Evolutionary conservation across 768 basidiomycete species (phyloP), one percentile per base, ranked within the genome.

Genomic region (Mycena vitilis): DNA sequence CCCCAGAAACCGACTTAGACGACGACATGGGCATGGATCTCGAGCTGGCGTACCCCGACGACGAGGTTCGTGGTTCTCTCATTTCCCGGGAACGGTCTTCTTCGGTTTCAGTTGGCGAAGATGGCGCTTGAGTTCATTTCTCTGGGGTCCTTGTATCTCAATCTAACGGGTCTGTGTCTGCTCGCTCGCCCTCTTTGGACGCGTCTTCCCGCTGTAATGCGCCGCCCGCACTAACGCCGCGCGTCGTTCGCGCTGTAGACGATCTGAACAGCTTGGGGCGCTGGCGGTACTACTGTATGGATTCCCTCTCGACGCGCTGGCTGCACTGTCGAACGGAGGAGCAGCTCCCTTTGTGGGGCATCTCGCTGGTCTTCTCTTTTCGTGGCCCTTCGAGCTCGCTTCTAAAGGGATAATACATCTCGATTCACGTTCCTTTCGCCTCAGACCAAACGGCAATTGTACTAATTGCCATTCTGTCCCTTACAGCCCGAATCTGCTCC

Each of bases 1-100:
- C 48, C 22, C 57, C 53, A 2, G 67, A 62, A 8, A 65, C 54
- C 23, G 56, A 61, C 49, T 22, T 37, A 44, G 66, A 68, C 49
- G 63, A 63, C 40, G 69, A 71, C 48, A 30, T 68, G 66, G 70
- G 25, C 40, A 10, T 68, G 63, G 69, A 65, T 18, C 53, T 69
- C 25, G 44, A 65, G 23, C 60, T 72, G 40, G 56, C 55, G 25
- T 72, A 72, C 47, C 71, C 71, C 30, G 71, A 72, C 67, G 71
- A 69, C 38, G 71, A 69, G 64, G 71, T 72, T 68, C 48, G 63
- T 71, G n/a, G 8, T 10, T 47, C 18, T 37, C 10, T 56, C 42
- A 47, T 48, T 30, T 10, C 2, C 42, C 20, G 5, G 7, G 12
- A 4, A 9, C 34, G 16, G 9, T 60, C 10, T 45, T 36, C 22